phyloP scores from a whole-genome alignment of 1,284 basidiomycete genomes.

The Porodaedalea pini region DNA sequence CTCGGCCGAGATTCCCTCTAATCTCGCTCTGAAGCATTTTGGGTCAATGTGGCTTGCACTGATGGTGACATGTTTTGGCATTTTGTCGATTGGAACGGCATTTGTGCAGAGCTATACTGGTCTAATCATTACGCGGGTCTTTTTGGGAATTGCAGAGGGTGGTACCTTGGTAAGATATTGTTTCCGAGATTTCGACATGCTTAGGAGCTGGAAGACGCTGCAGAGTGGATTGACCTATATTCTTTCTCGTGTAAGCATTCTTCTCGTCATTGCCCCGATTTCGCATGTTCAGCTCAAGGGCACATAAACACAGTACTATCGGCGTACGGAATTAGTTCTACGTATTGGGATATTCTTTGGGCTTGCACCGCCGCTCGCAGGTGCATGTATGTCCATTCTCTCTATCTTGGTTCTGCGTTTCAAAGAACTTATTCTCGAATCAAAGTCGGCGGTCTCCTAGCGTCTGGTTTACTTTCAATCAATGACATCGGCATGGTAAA shows the following conservation, averaged over 20 bases:
- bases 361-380: slow-evolving; percentile 39
- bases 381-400: slow-evolving; percentile 36
- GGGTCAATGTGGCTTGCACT: slow-evolving; percentile 23
- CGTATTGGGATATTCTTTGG: slow-evolving; percentile 45
- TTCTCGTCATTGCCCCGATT: background rate
- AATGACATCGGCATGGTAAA: slow-evolving; percentile 34
- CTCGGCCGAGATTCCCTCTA: slow-evolving; percentile 23
- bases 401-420: background rate
- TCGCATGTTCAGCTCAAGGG: too few species aligned
- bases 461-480: slow-evolving; percentile 37
- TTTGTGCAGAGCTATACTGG: slow-evolving; percentile 28
- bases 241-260: slow-evolving; percentile 14
- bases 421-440: slow-evolving; percentile 23
- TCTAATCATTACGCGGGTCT: slow-evolving; percentile 29
- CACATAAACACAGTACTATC: slow-evolving; percentile 41
- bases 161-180: slow-evolving; percentile 26
- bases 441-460: slow-evolving; percentile 39
- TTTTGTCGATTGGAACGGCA: slow-evolving; percentile 31
- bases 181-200: background rate
- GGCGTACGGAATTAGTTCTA: slow-evolving; percentile 40
- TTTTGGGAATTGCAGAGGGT: slow-evolving; percentile 33
- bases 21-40: slow-evolving; percentile 24
- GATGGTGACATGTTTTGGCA: slow-evolving; percentile 22
- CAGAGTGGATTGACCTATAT: slow-evolving; percentile 23
- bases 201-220: too few species aligned